Percentiles rank a stretch among this genome's conserved stretches.
Conservation (phyloP, 129 eudicot species). For the Silybum marianum region DNA sequence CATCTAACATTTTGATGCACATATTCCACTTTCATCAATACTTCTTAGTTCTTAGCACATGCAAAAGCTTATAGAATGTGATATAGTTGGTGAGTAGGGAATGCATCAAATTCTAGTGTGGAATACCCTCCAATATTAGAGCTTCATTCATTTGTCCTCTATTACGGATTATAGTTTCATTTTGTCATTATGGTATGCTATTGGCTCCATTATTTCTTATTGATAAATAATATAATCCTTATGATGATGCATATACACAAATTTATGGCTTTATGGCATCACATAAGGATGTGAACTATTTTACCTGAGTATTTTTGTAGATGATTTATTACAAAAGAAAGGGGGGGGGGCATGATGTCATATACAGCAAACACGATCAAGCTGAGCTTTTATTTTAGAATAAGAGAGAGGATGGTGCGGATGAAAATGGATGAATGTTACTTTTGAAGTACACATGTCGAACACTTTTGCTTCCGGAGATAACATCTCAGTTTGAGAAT, state of each 20-base stretch:
- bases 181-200: not conserved
- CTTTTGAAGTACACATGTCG: no score
- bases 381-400: not conserved
- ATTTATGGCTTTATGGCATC: constrained; percentile 1
- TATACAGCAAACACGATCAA: not conserved
- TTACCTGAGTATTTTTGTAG: not conserved
- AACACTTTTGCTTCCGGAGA: no score
- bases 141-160: not conserved
- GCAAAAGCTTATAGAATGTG: not conserved
- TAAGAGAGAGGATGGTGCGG: not conserved
- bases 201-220: not conserved
- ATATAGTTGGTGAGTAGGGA: not conserved
- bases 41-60: not conserved
- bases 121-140: not conserved
- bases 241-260: not conserved
- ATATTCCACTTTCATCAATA: not conserved
- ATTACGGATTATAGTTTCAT: not conserved
- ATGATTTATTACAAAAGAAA: not conserved
- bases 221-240: not conserved
- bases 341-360: not conserved
- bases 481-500: not conserved
- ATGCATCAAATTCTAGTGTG: not conserved
- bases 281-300: not conserved
- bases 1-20: no score
- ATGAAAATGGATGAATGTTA: no score